Base-by-base conservation (phyloP, 139 green algal species). In the Cymbomonas tetramitiformis region DNA sequence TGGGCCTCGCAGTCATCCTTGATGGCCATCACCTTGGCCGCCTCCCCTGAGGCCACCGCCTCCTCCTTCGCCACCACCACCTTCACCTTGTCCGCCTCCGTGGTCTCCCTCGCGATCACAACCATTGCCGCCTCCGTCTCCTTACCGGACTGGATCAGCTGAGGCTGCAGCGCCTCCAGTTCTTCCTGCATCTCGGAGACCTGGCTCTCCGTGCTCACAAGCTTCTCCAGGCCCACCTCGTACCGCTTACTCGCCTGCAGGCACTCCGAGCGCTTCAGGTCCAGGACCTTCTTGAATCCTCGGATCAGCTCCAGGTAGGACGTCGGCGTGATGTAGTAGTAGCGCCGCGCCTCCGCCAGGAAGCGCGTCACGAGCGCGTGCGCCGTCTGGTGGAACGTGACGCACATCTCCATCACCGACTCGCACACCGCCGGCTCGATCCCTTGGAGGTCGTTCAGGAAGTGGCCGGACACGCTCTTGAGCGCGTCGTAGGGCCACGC, bases 241-340 rank as follows among this genome's bases (percentile, higher is more conserved):
- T 74, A 74, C 1, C 72, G 59, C 46, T 58, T 67, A 61, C 72
- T 76, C 18, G 76, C 29, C 23, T 46, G 62, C 29, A 65, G 38
- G 18, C 79, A 65, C 65, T 78, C 54, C 26, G 61, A 56, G 15
- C 64, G 66, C 64, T 81, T 84, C 31, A 50, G 58, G 4, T 25
- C 69, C 38, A 85, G 67, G 40, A 88, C 70, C 30, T 52, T 70
- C 62, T 79, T 80, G 76, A 80, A 88, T 33, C 46, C 73, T n/a
- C 55, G 51, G 34, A 88, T 72, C n/a, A 88, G 77, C 71, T 88
- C 79, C 40, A 88, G 73, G 67, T 88, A 88, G 23, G 51, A 74
- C 18, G 81, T 86, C 33, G 81, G 79, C 29, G 81, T 88, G 28
- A 81, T 65, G 62, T 88, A 88, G 70, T 84, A 83, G 68, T 84